phyloP scores from a whole-genome alignment of 148 eudicot genomes.

The Rhododendron williamsianum region DNA sequence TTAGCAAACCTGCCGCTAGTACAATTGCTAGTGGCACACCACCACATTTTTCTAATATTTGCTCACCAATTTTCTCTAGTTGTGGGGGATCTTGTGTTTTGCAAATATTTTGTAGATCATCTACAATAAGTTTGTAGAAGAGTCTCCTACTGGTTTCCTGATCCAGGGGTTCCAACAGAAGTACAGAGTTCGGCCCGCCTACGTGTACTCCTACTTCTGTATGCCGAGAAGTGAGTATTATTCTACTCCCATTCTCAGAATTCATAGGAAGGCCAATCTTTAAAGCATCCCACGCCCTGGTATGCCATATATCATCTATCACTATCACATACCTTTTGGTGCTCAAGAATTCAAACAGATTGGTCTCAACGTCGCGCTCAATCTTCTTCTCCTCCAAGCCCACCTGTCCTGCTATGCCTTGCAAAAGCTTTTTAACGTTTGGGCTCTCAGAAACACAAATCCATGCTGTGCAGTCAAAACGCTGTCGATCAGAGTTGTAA shows the following conservation, averaged over 20 bases:
- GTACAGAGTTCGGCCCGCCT: background rate
- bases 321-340: background rate
- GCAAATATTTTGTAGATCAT: background rate
- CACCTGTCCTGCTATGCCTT: background rate
- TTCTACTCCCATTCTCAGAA: background rate
- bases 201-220: background rate
- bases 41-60: background rate
- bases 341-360: background rate
- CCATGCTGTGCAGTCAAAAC: no score
- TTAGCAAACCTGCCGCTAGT: conserved; percentile 5
- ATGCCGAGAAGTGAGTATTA: background rate
- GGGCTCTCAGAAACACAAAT: no score
- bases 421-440: no score
- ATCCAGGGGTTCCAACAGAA: background rate
- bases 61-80: background rate
- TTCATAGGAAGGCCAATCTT: background rate
- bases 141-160: background rate
- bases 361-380: background rate
- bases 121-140: background rate
- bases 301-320: background rate
- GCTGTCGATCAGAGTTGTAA: no score
- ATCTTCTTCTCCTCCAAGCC: background rate
- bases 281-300: background rate
- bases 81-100: background rate
- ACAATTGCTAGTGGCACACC: conserved; percentile 19